Base-by-base conservation (phyloP, 495 filamentous ascomycete species). In the Haplographium delicatum region DNA sequence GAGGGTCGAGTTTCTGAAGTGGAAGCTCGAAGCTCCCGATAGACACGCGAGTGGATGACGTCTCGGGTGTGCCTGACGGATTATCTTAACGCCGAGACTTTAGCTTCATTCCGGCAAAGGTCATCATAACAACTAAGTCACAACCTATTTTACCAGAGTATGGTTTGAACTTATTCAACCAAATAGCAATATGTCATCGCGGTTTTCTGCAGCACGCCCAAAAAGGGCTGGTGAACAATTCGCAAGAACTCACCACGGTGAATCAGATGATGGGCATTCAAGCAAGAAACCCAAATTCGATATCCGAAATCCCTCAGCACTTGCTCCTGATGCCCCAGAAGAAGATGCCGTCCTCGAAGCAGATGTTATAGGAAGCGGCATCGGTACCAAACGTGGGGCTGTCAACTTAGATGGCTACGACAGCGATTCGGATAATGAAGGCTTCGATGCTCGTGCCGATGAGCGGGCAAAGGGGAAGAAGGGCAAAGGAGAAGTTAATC, bases 401-500 rank as follows among this genome's bases (percentile, higher is more conserved):
- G 82, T 98, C 26, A 95, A 96, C 54, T 81, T 98, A 24, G 93
- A 97, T 60, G 93, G 94, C 2, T 97, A 97, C 69, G 91, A 96
- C 46, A 91, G 84, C 0, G 93, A 99, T 65, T 93, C 86, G 25
- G 91, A 91, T 7, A 90, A 90, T 47, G 93, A 97, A 56, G 89
- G 86, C 18, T 94, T 95, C 65, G 77, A 89, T 50, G 83, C 74
- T 30, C 73, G 84, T 24, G 81, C 78, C 0, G 80, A 83, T 40
- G 75, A 72, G 10, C 76, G 78, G 50, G 74, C 76, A 9, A 76
- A 80, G 56, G 62, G 60, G 16, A 73, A 68, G 28, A 72, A 72
- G 51, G 64, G 71, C 19, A 63, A 66, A 11, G 70, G 63, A 3
- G 68, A 70, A 27, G 66, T 72, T 4, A 65, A 65, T 40, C 35